Conservation (phyloP, 1,284 basidiomycete species). For the Trichosporon faecale region DNA sequence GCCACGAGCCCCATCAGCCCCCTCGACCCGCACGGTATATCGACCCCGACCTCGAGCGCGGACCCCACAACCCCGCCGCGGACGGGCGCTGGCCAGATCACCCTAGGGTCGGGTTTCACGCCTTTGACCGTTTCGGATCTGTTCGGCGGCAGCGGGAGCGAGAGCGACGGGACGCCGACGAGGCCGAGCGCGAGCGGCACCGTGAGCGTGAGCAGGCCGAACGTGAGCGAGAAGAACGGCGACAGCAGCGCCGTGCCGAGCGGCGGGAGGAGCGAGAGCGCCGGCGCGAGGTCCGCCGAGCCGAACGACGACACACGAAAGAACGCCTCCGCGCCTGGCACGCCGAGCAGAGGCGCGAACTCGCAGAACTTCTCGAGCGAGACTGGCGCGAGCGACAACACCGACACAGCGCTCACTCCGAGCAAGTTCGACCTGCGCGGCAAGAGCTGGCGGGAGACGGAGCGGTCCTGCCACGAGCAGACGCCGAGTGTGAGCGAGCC, state of each 20-base stretch:
- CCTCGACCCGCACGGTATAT: background rate
- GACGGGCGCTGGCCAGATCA: background rate
- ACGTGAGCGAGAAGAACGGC: background rate
- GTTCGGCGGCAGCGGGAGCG: background rate
- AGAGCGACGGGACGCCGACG: background rate
- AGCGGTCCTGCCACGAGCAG: background rate
- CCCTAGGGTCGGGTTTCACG: background rate
- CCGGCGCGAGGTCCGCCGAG: background rate
- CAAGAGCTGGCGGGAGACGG: background rate
- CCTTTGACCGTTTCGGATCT: background rate
- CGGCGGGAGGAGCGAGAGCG: background rate
- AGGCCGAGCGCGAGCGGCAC: background rate
- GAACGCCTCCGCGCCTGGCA: background rate
- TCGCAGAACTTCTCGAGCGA: background rate
- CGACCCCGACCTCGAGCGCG: background rate
- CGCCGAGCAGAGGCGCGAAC: background rate
- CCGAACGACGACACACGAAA: background rate
- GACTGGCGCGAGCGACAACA: background rate
- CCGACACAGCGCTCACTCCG: background rate
- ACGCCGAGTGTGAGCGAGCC: conserved; percentile 2
- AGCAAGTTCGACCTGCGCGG: background rate
- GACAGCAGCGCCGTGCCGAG: background rate
- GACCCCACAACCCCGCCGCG: background rate
- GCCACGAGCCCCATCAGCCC: background rate
- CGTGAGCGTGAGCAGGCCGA: background rate